These are phyloP conservation scores for Taiozyma sp. DNA, from an alignment of 1,139 yeast species.

Conservation along the genomic window DNA sequence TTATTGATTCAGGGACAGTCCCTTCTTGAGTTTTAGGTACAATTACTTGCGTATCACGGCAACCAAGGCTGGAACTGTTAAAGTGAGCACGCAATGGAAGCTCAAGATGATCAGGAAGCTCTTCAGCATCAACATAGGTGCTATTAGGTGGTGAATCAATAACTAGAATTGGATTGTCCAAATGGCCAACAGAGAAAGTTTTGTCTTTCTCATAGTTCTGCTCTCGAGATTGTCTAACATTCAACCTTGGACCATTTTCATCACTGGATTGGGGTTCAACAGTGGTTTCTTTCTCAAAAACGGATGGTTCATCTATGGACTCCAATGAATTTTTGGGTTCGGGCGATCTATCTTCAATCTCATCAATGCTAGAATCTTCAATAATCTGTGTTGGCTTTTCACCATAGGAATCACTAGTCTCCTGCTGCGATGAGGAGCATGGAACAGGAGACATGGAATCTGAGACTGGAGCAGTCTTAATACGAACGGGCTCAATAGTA, in stretches of 20 bases:
- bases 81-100: background rate
- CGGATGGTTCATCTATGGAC: background rate
- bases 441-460: background rate
- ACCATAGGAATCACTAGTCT: background rate
- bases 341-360: background rate
- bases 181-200: background rate
- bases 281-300: background rate
- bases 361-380: background rate
- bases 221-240: background rate
- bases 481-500: too few species aligned
- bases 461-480: background rate
- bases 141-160: background rate
- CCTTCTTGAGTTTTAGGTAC: background rate
- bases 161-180: background rate
- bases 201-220: background rate
- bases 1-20: background rate
- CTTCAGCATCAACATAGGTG: background rate
- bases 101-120: background rate
- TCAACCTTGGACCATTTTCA: background rate
- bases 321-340: background rate
- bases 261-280: background rate
- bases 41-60: background rate
- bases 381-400: constrained; percentile 4
- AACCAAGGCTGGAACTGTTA: background rate
- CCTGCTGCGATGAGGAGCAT: background rate